These are phyloP conservation scores for Acacia melanoxylon DNA, from an alignment of 306 rosid genomes.

Conservation along the genomic window DNA sequence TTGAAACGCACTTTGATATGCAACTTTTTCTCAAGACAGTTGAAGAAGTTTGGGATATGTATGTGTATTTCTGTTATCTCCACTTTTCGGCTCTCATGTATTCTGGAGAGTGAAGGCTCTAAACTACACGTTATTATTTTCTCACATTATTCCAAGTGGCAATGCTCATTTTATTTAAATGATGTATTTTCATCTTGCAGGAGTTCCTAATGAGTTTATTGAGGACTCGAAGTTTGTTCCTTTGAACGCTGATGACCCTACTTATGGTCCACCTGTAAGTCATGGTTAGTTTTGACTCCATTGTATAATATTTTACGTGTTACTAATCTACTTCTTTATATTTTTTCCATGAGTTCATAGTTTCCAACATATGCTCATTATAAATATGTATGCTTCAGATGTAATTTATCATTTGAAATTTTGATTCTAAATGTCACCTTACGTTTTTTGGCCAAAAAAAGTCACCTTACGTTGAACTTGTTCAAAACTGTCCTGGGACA, in stretches of 20 bases:
- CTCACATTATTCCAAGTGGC: constrained; percentile 6
- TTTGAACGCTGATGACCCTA: constrained; percentile 68
- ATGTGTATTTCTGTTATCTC: not conserved
- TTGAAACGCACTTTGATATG: not conserved
- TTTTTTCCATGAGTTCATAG: not conserved
- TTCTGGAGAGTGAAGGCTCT: not conserved
- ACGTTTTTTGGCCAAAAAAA: no score
- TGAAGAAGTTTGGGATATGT: not conserved
- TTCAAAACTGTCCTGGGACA: not conserved
- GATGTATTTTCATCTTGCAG: constrained; percentile 43
- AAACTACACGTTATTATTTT: not conserved
- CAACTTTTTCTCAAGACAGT: not conserved
- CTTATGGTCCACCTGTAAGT: constrained; percentile 97
- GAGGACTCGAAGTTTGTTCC: constrained; percentile 95
- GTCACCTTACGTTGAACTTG: not conserved
- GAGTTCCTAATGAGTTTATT: constrained; percentile 56
- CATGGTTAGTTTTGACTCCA: constrained; percentile 69
- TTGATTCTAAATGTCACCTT: not conserved
- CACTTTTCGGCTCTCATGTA: not conserved
- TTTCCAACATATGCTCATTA: not conserved
- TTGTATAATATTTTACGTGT: constrained; percentile 19
- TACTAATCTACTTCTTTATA: not conserved
- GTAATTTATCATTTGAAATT: not conserved
- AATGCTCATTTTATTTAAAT: not conserved
- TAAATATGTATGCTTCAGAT: not conserved